These are phyloP conservation scores for Codiaeum variegatum DNA, from an alignment of 441 rosid species.

Conservation along the genomic window DNA sequence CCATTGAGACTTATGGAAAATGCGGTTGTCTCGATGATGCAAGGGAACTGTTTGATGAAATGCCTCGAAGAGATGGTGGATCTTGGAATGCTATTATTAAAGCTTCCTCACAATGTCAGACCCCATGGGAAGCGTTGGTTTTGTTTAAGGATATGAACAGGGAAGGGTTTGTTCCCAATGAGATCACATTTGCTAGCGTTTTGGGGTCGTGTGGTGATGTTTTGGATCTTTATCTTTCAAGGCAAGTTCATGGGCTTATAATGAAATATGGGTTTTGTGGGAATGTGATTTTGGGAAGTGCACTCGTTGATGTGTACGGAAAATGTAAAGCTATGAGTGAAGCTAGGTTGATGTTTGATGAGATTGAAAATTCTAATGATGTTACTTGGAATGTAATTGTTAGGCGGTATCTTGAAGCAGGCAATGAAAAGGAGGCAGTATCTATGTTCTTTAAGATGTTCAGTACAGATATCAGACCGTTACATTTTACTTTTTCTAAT, in stretches of 20 bases:
- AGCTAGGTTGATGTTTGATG: slow-evolving; percentile 71
- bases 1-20: slow-evolving; percentile 54
- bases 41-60: slow-evolving; percentile 62
- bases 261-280: slow-evolving; percentile 49
- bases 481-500: slow-evolving; percentile 64
- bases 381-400: slow-evolving; percentile 89
- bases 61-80: slow-evolving; percentile 78
- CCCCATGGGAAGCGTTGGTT: slow-evolving; percentile 34
- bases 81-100: slow-evolving; percentile 81
- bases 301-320: slow-evolving; percentile 76
- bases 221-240: slow-evolving; percentile 38
- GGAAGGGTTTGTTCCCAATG: slow-evolving; percentile 44
- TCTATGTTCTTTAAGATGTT: slow-evolving; percentile 59
- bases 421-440: slow-evolving; percentile 52
- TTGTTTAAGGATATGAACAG: slow-evolving; percentile 49
- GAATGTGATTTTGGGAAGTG: slow-evolving; percentile 65
- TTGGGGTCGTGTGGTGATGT: slow-evolving; percentile 48
- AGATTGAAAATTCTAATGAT: slow-evolving; percentile 52
- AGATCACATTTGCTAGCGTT: slow-evolving; percentile 57
- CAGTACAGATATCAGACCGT: slow-evolving; percentile 40
- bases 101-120: slow-evolving; percentile 42
- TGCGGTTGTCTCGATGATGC: slow-evolving; percentile 58
- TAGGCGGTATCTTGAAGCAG: slow-evolving; percentile 71
- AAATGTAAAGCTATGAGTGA: slow-evolving; percentile 61
- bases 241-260: slow-evolving; percentile 63